Conservation (phyloP, 495 filamentous ascomycete species). For the Daldinia childiae region DNA sequence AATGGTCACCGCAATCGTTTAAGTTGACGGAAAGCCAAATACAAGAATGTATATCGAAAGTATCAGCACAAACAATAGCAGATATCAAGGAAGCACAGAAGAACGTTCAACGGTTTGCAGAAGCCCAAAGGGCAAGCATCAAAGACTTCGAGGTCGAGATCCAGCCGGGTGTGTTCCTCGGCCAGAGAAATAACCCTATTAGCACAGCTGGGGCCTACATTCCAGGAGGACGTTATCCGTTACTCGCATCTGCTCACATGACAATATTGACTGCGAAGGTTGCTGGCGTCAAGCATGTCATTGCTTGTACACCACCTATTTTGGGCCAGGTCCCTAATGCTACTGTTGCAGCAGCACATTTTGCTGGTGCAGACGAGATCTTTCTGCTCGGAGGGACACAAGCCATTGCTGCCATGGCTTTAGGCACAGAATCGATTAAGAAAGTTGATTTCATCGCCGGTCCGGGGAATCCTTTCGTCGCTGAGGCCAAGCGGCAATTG, state of each 20-base stretch:
- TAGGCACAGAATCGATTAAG: conserved; percentile 68
- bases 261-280: conserved; percentile 66
- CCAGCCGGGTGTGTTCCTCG: conserved; percentile 58
- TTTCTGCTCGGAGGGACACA: conserved; percentile 65
- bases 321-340: conserved; percentile 58
- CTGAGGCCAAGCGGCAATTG: conserved; percentile 63
- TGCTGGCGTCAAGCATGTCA: conserved; percentile 60
- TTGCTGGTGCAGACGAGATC: conserved; percentile 64
- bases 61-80: conserved; percentile 56
- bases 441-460: conserved; percentile 65
- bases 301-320: conserved; percentile 63
- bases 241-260: conserved; percentile 67
- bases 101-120: conserved; percentile 61
- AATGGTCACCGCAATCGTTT: conserved; percentile 61
- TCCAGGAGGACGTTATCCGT: conserved; percentile 63
- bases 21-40: conserved; percentile 53
- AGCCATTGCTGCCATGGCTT: conserved; percentile 70
- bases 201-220: conserved; percentile 55
- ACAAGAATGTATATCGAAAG: conserved; percentile 48
- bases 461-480: conserved; percentile 65
- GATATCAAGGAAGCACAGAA: conserved; percentile 64
- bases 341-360: conserved; percentile 63
- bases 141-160: conserved; percentile 61
- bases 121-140: conserved; percentile 55
- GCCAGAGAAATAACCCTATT: conserved; percentile 61